Evolutionary conservation across 2,329 filamentous ascomycete genomes (phyloP), one percentile per base, ranked within the genome.

Genomic region (Colletotrichum truncatum): DNA sequence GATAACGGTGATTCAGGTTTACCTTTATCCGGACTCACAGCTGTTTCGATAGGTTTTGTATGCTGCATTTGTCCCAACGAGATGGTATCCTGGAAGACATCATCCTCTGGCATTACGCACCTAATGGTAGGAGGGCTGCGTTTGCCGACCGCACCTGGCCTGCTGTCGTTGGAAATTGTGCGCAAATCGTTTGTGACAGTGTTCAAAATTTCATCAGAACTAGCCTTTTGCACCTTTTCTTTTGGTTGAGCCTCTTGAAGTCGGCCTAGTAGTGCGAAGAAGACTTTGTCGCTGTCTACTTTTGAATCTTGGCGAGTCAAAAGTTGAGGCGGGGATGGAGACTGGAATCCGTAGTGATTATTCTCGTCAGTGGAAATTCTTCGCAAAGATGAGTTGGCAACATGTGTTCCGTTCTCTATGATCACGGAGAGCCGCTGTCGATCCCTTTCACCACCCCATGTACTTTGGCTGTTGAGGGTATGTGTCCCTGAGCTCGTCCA

Each of bases 401-500:
- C 66, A 67, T 83, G 81, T 21, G 75, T 73, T 1, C 82, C 82
- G 62, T 82, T 81, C 73, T 91, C 89, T 46, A 86, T 86, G 71
- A 91, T 91, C 23, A 89, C 82, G 2, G 88, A 89, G n/a, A 91
- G 77, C 2, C 87, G 83, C 70, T 90, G 85, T 16, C 80, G 74
- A 64, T 87, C 80, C 80, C 84, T 77, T 65, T 86, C 82, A 2
- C 73, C 76, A 58, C 21, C 57, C 57, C 72, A 72, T 4, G 52
- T 63, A 16, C 64, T 76, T 45, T 82, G 64, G 74, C 77, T 87
- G 6, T 83, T 76, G 3, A 86, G 83, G 3, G 85, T 88, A 61
- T 84, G 84, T 2, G 83, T 81, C 1, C 85, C 87, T 0, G 90
- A 91, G 66, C 88, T 87, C 4, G 85, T 86, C 91, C 91, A 93